These are phyloP conservation scores for Murraya paniculata DNA, from an alignment of 345 rosid species.

Conservation along the genomic window DNA sequence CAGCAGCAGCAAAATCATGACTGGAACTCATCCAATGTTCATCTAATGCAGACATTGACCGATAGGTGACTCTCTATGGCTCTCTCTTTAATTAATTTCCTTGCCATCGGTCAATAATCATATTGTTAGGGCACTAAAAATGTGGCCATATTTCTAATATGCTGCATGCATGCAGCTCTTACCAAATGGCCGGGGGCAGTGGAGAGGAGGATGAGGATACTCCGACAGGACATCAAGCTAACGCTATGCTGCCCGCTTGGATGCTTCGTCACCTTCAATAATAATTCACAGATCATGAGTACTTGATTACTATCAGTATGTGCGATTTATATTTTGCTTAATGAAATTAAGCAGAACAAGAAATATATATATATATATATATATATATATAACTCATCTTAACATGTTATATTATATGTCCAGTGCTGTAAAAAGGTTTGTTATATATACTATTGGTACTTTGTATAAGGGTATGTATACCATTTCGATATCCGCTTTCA, in stretches of 20 bases:
- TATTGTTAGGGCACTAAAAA: too few species aligned
- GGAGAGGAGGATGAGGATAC: slow-evolving; percentile 32
- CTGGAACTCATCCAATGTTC: slow-evolving; percentile 37
- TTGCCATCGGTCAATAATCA: background rate
- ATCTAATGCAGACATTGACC: slow-evolving; percentile 35
- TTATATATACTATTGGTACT: background rate
- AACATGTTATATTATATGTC: background rate
- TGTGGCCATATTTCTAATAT: background rate
- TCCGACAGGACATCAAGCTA: slow-evolving; percentile 22
- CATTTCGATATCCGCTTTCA: background rate
- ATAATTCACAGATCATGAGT: background rate
- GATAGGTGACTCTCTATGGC: slow-evolving; percentile 35
- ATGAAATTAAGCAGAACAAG: background rate
- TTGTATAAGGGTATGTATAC: background rate
- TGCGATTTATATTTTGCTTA: background rate
- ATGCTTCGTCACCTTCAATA: slow-evolving; percentile 39
- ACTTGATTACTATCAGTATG: background rate
- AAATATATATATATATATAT: too few species aligned
- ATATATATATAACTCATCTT: background rate
- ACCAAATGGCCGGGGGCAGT: slow-evolving; percentile 12
- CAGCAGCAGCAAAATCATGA: slow-evolving; percentile 29
- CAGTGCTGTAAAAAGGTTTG: background rate
- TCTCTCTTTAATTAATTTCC: background rate
- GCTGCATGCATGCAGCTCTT: slow-evolving; percentile 10
- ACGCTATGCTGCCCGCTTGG: slow-evolving; percentile 53